Evolutionary conservation across 345 rosid species (phyloP).

Genomic region (Rubroshorea leprosula): DNA sequence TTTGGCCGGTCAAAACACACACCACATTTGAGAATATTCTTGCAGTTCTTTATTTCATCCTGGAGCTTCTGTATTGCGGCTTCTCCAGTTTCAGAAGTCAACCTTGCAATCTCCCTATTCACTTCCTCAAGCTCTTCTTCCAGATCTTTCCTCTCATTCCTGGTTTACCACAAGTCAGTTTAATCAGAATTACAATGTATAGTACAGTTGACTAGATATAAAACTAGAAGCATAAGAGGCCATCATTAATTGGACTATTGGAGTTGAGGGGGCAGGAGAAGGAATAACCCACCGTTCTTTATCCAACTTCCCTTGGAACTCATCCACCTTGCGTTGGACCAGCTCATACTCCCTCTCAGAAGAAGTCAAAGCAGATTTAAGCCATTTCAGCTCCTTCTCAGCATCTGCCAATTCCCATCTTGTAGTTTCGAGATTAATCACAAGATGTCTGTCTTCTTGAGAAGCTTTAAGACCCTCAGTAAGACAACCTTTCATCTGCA

Average conservation of each 20-base stretch:
- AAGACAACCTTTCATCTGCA: constrained; percentile 72
- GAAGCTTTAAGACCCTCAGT: constrained; percentile 52
- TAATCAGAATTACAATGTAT: background rate
- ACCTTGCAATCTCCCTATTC: constrained; percentile 52
- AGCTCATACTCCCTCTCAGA: constrained; percentile 84
- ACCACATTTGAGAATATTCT: constrained; percentile 83
- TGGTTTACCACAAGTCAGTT: constrained; percentile 18
- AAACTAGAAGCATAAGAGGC: background rate
- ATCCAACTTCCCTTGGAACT: constrained; percentile 46
- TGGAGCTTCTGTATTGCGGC: constrained; percentile 85
- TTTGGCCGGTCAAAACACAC: constrained; percentile 95
- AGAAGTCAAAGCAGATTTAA: constrained; percentile 61
- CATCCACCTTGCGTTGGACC: constrained; percentile 52
- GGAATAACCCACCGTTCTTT: constrained; percentile 52
- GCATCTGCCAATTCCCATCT: constrained; percentile 78
- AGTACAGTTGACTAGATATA: background rate
- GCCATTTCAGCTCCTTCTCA: constrained; percentile 84
- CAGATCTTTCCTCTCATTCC: constrained; percentile 61
- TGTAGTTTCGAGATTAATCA: constrained; percentile 52
- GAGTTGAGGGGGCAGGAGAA: too few relatives aligned
- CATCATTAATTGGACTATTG: background rate
- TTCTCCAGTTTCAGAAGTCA: constrained; percentile 74
- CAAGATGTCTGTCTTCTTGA: constrained; percentile 73
- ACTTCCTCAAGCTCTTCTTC: constrained; percentile 71
- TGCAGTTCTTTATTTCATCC: constrained; percentile 78